phyloP scores from a whole-genome alignment of 441 rosid genomes.

The Adansonia grandidieri region DNA sequence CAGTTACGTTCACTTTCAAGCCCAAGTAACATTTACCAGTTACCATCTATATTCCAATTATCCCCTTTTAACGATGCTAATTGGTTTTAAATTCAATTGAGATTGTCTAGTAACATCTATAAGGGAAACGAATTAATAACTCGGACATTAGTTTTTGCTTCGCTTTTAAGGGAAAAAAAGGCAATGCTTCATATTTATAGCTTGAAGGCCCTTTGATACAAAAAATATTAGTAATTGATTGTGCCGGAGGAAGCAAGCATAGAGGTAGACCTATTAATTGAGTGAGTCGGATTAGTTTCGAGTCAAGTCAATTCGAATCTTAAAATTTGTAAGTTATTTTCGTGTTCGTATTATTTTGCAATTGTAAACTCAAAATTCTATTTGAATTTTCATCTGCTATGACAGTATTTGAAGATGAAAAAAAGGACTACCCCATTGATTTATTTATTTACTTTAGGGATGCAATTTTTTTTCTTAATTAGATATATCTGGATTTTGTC shows the following conservation, averaged over 20 bases:
- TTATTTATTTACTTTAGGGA: no score
- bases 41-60: background rate
- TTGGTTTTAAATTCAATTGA: background rate
- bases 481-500: no score
- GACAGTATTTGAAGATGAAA: no score
- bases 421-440: no score
- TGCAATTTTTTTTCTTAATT: no score
- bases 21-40: no score
- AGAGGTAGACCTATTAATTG: no score
- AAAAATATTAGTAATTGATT: background rate
- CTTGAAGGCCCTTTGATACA: background rate
- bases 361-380: background rate
- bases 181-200: background rate
- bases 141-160: background rate
- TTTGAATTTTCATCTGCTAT: background rate
- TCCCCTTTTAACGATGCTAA: background rate
- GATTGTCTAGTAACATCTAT: background rate
- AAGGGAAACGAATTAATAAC: constrained; percentile 2
- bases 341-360: no score
- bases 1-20: background rate
- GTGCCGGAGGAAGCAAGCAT: background rate
- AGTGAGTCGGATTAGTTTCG: no score
- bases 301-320: no score
- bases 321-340: no score
- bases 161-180: background rate